These are phyloP conservation scores for Umbilicus rupestris DNA, from an alignment of 164 flowering plant species.

Conservation along the genomic window DNA sequence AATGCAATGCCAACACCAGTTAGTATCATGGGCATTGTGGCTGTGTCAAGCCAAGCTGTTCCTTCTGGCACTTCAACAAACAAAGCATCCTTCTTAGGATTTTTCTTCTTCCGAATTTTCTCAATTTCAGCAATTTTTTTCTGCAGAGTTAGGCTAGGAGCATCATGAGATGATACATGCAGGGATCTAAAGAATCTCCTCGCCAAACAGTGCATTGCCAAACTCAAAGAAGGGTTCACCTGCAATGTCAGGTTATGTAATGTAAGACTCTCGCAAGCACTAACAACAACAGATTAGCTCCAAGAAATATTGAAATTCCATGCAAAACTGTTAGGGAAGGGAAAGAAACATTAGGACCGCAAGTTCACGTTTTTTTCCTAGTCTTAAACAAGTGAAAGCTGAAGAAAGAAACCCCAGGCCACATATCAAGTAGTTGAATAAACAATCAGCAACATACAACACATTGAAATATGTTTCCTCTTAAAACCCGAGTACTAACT, in stretches of 20 bases:
- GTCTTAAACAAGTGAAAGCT: background rate
- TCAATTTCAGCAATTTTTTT: slow-evolving; percentile 33
- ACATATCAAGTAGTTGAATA: background rate
- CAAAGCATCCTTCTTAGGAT: slow-evolving; percentile 33
- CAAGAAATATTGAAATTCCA: background rate
- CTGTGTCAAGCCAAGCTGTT: slow-evolving; percentile 52
- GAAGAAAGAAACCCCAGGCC: background rate
- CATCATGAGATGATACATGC: slow-evolving; percentile 22
- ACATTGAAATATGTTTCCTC: too few species aligned
- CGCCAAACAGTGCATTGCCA: background rate
- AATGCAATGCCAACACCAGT: slow-evolving; percentile 59
- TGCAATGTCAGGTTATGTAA: background rate
- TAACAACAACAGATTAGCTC: background rate
- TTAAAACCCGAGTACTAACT: too few species aligned
- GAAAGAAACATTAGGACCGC: background rate
- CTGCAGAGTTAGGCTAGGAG: slow-evolving; percentile 53
- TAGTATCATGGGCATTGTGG: slow-evolving; percentile 65
- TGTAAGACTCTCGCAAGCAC: background rate
- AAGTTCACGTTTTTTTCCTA: background rate
- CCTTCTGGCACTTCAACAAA: slow-evolving; percentile 63
- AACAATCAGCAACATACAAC: too few species aligned
- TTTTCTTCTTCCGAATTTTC: slow-evolving; percentile 32
- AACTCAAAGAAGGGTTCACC: background rate
- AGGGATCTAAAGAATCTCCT: slow-evolving; percentile 6
- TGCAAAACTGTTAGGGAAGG: background rate